Evolutionary conservation across 768 basidiomycete species (phyloP), one percentile per base, ranked within the genome.

Genomic region (Lactifluus piperatus): DNA sequence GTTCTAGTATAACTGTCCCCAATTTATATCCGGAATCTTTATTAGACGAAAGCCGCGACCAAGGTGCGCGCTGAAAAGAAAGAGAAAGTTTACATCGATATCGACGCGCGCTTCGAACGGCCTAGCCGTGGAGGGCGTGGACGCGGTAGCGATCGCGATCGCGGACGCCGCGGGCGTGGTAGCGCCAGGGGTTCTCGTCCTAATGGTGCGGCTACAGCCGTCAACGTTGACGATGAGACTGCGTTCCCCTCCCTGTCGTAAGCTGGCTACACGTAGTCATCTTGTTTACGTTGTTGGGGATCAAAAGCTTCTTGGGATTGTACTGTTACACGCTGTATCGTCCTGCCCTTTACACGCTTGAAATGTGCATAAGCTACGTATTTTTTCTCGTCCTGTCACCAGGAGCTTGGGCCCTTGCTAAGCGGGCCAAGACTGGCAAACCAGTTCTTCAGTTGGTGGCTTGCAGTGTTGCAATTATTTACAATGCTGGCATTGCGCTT

Each of bases 61-160:
- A 92, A 90, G 75, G 63, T 77, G 48, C 83, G 83, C 60, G 61
- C 81, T 61, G 86, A 91, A 78, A 92, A 91, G 77, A 85, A 90
- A 67, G 90, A 92, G 72, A 97, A 95, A 73, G 82, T 92, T 66
- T 90, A 79, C 76, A 78, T 98, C 69, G 93, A 95, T 69, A 91
- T 97, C 71, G 92, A 97, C 16, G 89, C 84, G 56, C 88, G 81
- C 67, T 94, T 93, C 71, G 86, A 92, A 45, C 85, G 86, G 64
- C 91, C 91, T 54, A 71, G 77, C n/a, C 82, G 88, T 63, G 81
- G 82, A 59, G 81, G 81, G 27, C 79, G 80, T 60, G 77, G 85
- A 29, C 77, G 79, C 22, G 69, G 74, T 54, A 69, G 74, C 51
- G 74, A 77, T 46, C 71, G 76, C 47, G 75, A 76, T 14, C 79